Percentiles rank a stretch among this genome's conserved stretches.
Conservation (phyloP, 1,284 basidiomycete species). For the Cutaneotrichosporon sp. region DNA sequence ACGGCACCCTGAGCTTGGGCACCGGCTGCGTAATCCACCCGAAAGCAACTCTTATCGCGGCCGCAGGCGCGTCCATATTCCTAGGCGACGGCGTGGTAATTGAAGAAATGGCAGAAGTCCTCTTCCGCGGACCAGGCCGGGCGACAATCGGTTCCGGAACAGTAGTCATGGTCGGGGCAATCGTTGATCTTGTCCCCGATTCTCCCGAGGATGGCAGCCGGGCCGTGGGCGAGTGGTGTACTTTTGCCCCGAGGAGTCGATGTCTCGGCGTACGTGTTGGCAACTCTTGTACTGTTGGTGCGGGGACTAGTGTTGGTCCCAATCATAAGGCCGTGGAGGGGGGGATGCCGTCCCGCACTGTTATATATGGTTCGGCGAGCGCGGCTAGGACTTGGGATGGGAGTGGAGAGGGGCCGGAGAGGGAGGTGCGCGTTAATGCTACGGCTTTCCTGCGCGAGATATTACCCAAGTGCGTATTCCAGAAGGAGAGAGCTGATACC, state of each 20-base stretch:
- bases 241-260: conserved; percentile 13
- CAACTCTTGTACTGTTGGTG: conserved; percentile 15
- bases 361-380: conserved; percentile 73
- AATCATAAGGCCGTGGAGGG: neutral
- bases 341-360: conserved; percentile 74
- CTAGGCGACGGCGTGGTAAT: conserved; percentile 86
- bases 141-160: conserved; percentile 91
- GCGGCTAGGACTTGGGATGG: conserved; percentile 80
- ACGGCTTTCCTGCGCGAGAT: conserved; percentile 86
- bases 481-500: neutral
- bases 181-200: conserved; percentile 57
- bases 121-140: conserved; percentile 64
- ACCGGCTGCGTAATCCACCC: conserved; percentile 88
- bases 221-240: conserved; percentile 19
- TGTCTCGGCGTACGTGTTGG: conserved; percentile 20
- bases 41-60: conserved; percentile 83
- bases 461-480: conserved; percentile 66
- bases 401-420: conserved; percentile 76
- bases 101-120: conserved; percentile 83
- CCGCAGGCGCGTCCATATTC: conserved; percentile 71
- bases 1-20: conserved; percentile 86
- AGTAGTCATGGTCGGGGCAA: conserved; percentile 86
- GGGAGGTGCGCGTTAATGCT: conserved; percentile 78
- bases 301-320: conserved; percentile 5
- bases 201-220: neutral